phyloP scores from a whole-genome alignment of 257 asterid species.

The Ilex asprella region DNA sequence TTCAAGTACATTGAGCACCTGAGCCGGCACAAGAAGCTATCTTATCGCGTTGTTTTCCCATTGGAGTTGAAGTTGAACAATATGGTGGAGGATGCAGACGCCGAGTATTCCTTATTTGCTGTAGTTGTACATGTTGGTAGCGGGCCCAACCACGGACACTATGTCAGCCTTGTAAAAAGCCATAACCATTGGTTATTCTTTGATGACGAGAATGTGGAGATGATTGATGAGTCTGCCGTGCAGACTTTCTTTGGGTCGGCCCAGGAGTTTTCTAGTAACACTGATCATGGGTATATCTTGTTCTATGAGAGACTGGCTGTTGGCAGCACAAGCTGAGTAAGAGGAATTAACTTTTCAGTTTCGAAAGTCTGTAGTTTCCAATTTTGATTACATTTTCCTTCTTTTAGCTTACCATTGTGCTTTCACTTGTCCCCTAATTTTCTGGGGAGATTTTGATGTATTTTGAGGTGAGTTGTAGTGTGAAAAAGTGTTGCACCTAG shows the following conservation, averaged over 20 bases:
- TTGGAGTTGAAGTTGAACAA: constrained; percentile 74
- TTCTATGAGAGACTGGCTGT: constrained; percentile 54
- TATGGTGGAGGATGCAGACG: constrained; percentile 75
- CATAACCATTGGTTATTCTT: constrained; percentile 84
- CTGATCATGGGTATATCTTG: constrained; percentile 83
- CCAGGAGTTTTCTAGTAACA: constrained; percentile 75
- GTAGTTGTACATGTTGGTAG: constrained; percentile 37
- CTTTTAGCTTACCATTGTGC: too few species aligned
- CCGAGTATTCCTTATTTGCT: constrained; percentile 69
- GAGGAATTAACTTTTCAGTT: too few species aligned
- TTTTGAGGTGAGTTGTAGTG: too few species aligned
- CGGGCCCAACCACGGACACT: constrained; percentile 69
- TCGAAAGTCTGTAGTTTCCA: too few species aligned
- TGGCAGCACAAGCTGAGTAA: constrained; percentile 31
- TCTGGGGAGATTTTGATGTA: too few species aligned
- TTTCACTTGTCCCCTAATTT: too few species aligned
- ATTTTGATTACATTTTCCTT: too few species aligned
- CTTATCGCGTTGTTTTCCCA: constrained; percentile 81
- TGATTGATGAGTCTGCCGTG: constrained; percentile 77
- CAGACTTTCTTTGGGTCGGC: constrained; percentile 87
- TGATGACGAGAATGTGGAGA: constrained; percentile 82
- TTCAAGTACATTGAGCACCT: constrained; percentile 79
- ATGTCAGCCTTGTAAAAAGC: constrained; percentile 83
- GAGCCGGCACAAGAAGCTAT: constrained; percentile 69
- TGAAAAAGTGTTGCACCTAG: too few species aligned